Base-by-base conservation (phyloP, 2,329 filamentous ascomycete species). In the Calycina herbarum region DNA sequence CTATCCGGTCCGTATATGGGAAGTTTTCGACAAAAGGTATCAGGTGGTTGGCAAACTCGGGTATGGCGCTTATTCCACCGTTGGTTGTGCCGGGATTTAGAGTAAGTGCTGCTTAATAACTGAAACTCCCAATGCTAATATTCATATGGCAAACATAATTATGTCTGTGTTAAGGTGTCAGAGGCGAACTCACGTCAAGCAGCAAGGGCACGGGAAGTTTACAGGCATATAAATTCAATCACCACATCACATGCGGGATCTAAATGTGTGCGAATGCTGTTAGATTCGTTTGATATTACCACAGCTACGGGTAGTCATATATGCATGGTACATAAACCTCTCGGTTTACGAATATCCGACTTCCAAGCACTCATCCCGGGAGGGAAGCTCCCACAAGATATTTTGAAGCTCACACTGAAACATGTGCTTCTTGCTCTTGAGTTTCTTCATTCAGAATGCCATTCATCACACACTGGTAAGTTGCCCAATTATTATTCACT, bases 401-500 rank as follows among this genome's bases (percentile, higher is more conserved):
- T 77, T 57, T 72, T 83, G 0, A 78, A 78, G 0, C 57, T 62
- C 0, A 69, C 72, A 0, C 70, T 80, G 0, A 58, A 82, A 0
- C 76, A 74, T 3, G 70, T 78, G 27, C 67, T 78, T 0, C 76
- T 83, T 6, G 80, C 78, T 0, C 67, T 83, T 31, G 79, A 83
- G 24, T 83, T 74, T 65, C 68, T 84, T 0, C 82, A 83, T 67
- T 48, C 59, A 48, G 79, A 83, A 64, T 82, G 80, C 70, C 68
- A 77, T 7, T 69, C 82, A 27, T 77, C 82, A 33, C 81, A 83
- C 67, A 79, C 80, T 60, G 80, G 80, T 82, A 17, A 64, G 80
- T 38, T 38, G 35, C 13, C 35, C 35, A 38, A 13, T 38, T 38
- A 11, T 48, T 72, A 20, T 54, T 73, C 4, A 74, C 72, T 56